Percentiles rank a stretch among this genome's conserved stretches.
Evolutionary conservation across 371 early-diverging fungal species (phyloP).

Genomic region (Lichtheimia ornata): DNA sequence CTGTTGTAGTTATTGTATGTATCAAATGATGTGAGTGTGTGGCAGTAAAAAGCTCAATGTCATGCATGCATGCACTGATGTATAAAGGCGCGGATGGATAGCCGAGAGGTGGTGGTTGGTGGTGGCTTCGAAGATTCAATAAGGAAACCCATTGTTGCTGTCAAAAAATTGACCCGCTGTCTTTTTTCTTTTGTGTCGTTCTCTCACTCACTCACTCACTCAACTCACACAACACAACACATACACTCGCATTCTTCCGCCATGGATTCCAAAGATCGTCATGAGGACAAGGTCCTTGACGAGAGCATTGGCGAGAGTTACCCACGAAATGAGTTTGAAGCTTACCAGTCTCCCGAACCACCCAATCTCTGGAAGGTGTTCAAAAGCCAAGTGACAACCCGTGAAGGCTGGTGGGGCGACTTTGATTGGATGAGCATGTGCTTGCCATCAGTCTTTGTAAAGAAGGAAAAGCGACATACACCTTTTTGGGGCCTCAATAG

Average conservation of each 20-base stretch:
- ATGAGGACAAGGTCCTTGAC: not conserved
- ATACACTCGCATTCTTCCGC: too few relatives aligned
- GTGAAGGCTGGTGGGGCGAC: slow-evolving; percentile 64
- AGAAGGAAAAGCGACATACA: slow-evolving; percentile 34
- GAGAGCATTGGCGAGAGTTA: slow-evolving; percentile 1
- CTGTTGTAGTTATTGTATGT: too few relatives aligned
- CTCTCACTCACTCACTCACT: not conserved
- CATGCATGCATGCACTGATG: too few relatives aligned
- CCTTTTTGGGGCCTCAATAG: slow-evolving; percentile 67
- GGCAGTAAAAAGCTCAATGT: too few relatives aligned
- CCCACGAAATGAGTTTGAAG: slow-evolving; percentile 34
- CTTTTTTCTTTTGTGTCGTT: not conserved
- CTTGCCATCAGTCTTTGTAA: slow-evolving; percentile 42
- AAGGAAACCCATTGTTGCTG: not conserved
- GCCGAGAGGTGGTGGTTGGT: too few relatives aligned
- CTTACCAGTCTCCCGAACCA: slow-evolving; percentile 29
- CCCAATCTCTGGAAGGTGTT: slow-evolving; percentile 35
- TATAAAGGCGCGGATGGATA: too few relatives aligned
- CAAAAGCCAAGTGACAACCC: slow-evolving; percentile 47
- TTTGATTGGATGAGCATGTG: slow-evolving; percentile 60
- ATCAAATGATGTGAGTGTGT: too few relatives aligned
- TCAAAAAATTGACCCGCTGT: not conserved
- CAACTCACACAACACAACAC: too few relatives aligned
- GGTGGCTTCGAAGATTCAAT: not conserved
- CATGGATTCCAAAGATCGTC: too few relatives aligned